Evolutionary conservation across 106 monocot species (phyloP), one percentile per base, ranked within the genome.

Genomic region (Phalaenopsis equestris): DNA sequence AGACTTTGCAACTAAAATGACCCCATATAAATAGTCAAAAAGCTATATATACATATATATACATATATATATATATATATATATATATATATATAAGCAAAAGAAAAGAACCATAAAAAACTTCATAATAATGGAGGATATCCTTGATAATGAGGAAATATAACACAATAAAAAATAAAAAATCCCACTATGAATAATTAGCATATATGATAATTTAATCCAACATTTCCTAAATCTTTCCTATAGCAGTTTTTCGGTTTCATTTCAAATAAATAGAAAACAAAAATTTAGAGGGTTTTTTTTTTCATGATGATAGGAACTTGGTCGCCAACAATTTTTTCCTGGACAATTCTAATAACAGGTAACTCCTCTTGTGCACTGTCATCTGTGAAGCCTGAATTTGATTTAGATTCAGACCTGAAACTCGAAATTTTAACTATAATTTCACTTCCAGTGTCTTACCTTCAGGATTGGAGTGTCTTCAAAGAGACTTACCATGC

Each of bases 281-380:
- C 68, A 73, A 37, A 73, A 16, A 73, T 42, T 42, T 42, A 43
- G 3, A 41, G 30, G 0, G 43, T 5, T 73, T 42, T 19, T 42
- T 75, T 47, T 70, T 12, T 16, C 52, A 52, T 80, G 37, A 56
- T 42, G 43, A 38, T 78, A 97, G 96, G 86, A 97, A 97, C 81
- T 87, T 97, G 89, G 94, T 97, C 24, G 91, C 92, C 11, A 97
- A 97, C 68, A 92, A 97, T 81, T 96, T 97, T 61, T 58, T 88
- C 52, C 57, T 92, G 38, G 89, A 82, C 77, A 81, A 48, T 84
- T 93, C 93, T 41, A 89, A 90, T 75, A 90, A 52, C 84, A 97
- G 96, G 96, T 97, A 43, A 41, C 47, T 80, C 38, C 42, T n/a
- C 12, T 73, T 9, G 6, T 24, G 38, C 55, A 30, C 49, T 37